Percentiles rank a stretch among this genome's conserved stretches.
phyloP scores from a whole-genome alignment of 306 rosid species.

The Dryas drummondii region DNA sequence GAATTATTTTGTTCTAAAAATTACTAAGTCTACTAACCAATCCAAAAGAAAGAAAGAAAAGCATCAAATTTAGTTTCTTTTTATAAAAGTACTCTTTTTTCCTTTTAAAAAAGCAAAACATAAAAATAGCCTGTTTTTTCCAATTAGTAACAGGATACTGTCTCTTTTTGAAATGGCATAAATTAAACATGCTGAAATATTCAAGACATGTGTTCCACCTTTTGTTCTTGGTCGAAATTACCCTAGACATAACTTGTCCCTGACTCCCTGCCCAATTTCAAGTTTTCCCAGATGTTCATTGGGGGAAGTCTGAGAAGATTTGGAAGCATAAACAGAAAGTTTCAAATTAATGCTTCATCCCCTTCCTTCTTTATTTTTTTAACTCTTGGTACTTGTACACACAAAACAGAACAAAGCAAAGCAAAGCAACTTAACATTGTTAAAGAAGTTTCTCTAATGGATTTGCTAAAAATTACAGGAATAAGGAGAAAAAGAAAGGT shows the following conservation, averaged over 20 bases:
- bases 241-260: neutral
- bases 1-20: too few species aligned
- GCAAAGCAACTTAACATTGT: neutral
- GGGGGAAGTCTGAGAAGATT: constrained; percentile 4
- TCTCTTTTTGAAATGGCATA: constrained; percentile 6
- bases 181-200: constrained; percentile 17
- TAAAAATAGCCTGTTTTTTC: neutral
- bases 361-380: neutral
- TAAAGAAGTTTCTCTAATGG: neutral
- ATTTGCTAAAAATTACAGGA: neutral
- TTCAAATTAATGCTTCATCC: neutral
- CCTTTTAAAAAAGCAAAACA: too few species aligned
- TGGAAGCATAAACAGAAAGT: neutral
- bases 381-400: neutral
- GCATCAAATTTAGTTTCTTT: neutral
- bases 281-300: neutral
- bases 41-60: neutral
- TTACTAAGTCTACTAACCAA: too few species aligned
- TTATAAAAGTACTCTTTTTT: neutral
- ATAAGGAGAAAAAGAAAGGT: neutral
- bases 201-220: neutral
- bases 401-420: neutral
- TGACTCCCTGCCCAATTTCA: neutral
- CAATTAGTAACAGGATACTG: neutral
- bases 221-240: neutral